Evolutionary conservation across 1,139 yeast species (phyloP).

Genomic region (Yamadazyma triangularis): DNA sequence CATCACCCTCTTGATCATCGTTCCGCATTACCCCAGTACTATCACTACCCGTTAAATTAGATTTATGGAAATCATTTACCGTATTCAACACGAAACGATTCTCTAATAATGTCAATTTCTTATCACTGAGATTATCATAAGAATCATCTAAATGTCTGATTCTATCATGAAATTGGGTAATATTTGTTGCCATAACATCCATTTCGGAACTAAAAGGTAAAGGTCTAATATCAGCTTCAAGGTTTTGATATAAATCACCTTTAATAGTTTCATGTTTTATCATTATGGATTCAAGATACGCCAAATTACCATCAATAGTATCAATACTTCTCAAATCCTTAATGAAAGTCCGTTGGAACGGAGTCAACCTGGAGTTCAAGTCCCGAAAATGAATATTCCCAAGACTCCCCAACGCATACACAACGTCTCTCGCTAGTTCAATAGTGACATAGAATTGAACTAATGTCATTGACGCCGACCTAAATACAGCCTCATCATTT

Average conservation of each 20-base stretch:
- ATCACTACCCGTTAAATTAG: constrained; percentile 8
- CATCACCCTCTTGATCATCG: constrained; percentile 18
- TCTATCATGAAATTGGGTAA: constrained; percentile 20
- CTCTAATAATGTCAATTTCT: constrained; percentile 23
- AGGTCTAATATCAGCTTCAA: constrained; percentile 22
- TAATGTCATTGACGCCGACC: constrained; percentile 85
- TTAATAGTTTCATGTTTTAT: constrained; percentile 23
- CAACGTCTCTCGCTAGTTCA: constrained; percentile 63
- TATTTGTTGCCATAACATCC: constrained; percentile 22
- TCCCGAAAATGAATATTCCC: constrained; percentile 73
- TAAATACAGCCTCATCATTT: constrained; percentile 24
- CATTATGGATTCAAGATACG: constrained; percentile 32
- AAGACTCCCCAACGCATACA: constrained; percentile 57
- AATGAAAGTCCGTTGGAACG: constrained; percentile 86
- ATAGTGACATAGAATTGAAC: constrained; percentile 70
- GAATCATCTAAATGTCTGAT: constrained; percentile 33
- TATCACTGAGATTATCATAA: constrained; percentile 18
- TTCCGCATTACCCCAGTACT: constrained; percentile 7
- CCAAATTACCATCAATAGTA: constrained; percentile 24
- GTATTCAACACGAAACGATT: constrained; percentile 29
- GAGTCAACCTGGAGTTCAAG: constrained; percentile 68
- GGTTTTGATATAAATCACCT: constrained; percentile 21
- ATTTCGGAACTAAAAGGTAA: constrained; percentile 29
- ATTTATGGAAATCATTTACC: constrained; percentile 27
- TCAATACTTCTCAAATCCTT: constrained; percentile 65